Evolutionary conservation across 805 yeast species (phyloP).

Genomic region (Candida arabinofermentans): DNA sequence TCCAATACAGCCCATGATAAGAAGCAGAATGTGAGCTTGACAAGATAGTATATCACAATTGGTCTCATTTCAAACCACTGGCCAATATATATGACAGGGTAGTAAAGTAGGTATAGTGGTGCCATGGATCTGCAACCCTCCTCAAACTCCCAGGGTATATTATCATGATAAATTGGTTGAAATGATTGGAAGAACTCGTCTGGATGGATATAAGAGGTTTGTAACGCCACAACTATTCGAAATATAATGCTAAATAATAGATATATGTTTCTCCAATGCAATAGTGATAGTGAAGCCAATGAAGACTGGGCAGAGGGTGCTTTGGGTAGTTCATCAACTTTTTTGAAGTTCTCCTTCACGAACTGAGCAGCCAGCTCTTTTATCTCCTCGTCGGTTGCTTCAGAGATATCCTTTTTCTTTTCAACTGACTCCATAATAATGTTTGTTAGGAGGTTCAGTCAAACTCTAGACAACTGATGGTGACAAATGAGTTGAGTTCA

Average conservation of each 20-base stretch:
- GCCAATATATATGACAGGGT: conserved; percentile 52
- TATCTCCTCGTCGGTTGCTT: conserved; percentile 4
- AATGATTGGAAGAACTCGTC: conserved; percentile 96
- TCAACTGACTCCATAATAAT: not conserved
- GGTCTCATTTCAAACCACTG: conserved; percentile 37
- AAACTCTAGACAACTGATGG: too few species aligned
- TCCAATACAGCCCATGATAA: conserved; percentile 32
- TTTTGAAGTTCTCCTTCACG: conserved; percentile 2
- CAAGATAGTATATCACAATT: conserved; percentile 45
- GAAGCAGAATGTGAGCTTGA: conserved; percentile 43
- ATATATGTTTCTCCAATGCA: conserved; percentile 47
- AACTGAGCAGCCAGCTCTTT: conserved; percentile 4
- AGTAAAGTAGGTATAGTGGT: conserved; percentile 64
- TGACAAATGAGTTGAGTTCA: too few species aligned
- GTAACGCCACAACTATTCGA: conserved; percentile 54
- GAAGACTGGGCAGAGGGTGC: not conserved
- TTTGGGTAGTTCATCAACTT: not conserved
- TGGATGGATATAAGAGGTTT: conserved; percentile 89
- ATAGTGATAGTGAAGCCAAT: conserved; percentile 10
- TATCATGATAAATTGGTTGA: conserved; percentile 57
- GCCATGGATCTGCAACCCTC: conserved; percentile 60
- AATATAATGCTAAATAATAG: conserved; percentile 39
- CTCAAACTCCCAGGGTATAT: conserved; percentile 82
- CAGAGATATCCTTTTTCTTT: not conserved
- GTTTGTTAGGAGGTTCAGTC: too few species aligned